These are phyloP conservation scores for Cladosporium sp. DNA, from an alignment of 2,329 filamentous ascomycete genomes.

Conservation along the genomic window DNA sequence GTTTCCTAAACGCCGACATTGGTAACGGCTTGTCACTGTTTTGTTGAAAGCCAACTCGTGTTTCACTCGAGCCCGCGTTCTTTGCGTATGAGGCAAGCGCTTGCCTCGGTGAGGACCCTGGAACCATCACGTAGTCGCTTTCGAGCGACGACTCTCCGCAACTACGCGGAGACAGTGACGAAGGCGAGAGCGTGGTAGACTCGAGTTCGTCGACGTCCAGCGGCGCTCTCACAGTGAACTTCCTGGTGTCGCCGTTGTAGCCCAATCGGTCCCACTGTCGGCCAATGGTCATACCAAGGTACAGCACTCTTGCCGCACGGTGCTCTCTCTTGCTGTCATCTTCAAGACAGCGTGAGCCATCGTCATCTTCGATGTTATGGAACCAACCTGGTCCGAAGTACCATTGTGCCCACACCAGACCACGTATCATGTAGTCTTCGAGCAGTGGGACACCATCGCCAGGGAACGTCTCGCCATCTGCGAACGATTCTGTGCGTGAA, in stretches of 20 bases:
- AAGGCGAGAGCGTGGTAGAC: background rate
- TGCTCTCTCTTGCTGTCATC: conserved; percentile 52
- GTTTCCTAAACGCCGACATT: background rate
- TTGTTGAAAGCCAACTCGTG: background rate
- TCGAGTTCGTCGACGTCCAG: background rate
- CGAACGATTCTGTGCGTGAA: conserved; percentile 35
- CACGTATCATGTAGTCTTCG: conserved; percentile 65
- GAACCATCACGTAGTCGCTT: conserved; percentile 9
- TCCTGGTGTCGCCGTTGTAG: conserved; percentile 8
- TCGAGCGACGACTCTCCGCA: background rate
- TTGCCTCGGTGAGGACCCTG: background rate
- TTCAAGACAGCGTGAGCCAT: conserved; percentile 60
- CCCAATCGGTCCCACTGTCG: background rate
- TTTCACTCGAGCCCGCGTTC: background rate
- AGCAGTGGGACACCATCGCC: conserved; percentile 54
- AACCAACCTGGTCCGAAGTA: conserved; percentile 62
- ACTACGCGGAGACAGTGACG: background rate
- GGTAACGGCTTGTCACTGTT: background rate
- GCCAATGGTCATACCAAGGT: conserved; percentile 8
- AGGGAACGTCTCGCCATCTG: conserved; percentile 35
- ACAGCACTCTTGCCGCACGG: conserved; percentile 19
- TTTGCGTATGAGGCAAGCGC: background rate
- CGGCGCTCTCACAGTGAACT: background rate
- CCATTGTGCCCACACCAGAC: conserved; percentile 56
- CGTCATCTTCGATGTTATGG: conserved; percentile 59